Conservation (phyloP, 345 rosid species). For the Populus davidiana region DNA sequence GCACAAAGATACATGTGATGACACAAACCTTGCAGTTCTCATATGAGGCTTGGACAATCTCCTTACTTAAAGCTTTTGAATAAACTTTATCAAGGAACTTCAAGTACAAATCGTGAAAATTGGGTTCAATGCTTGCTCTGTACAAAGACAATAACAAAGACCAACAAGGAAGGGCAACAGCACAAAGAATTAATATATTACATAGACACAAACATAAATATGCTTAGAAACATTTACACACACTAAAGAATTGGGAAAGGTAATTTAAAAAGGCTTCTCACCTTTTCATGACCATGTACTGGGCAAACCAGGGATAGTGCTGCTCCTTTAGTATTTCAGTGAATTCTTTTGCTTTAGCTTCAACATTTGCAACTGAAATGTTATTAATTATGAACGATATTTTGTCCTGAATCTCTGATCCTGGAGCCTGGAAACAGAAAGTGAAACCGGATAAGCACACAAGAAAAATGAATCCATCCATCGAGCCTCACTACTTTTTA, state of each 20-base stretch:
- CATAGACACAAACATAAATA: neutral
- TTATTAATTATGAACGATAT: conserved; percentile 88
- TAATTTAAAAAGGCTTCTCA: conserved; percentile 12
- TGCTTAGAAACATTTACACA: neutral
- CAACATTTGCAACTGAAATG: conserved; percentile 71
- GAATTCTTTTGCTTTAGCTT: conserved; percentile 80
- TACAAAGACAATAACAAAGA: conserved; percentile 6
- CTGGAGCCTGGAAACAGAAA: conserved; percentile 61
- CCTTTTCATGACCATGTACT: conserved; percentile 99
- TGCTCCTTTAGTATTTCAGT: conserved; percentile 77
- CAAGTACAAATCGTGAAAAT: conserved; percentile 93
- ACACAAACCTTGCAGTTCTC: conserved; percentile 91
- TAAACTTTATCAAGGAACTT: conserved; percentile 88
- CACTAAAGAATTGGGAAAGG: neutral
- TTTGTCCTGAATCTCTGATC: conserved; percentile 78
- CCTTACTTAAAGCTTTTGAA: conserved; percentile 74
- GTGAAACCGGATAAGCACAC: neutral
- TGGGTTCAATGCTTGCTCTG: conserved; percentile 99
- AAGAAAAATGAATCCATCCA: neutral
- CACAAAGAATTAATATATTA: neutral
- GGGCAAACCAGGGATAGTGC: conserved; percentile 93
- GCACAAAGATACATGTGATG: neutral
- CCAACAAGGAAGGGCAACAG: neutral
- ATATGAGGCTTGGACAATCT: conserved; percentile 82
- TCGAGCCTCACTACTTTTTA: no score